Conservation (phyloP, 352 stramenopile genomes). For the Phytophthora niederhauseri region DNA sequence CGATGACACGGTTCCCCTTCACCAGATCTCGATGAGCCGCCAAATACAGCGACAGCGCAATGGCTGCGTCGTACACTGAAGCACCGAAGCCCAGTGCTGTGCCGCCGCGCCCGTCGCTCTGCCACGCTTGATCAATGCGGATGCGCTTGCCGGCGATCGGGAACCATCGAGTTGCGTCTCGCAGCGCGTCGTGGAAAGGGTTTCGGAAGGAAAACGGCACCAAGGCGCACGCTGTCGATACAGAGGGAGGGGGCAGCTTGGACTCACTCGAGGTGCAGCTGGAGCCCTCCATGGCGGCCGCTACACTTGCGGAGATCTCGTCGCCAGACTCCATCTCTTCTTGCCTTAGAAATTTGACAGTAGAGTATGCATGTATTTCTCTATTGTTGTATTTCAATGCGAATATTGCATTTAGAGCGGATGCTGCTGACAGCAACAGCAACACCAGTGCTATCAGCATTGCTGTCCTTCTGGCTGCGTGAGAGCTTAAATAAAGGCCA, state of each 20-base stretch:
- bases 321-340: constrained; percentile 13
- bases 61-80: constrained; percentile 82
- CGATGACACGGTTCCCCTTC: constrained; percentile 60
- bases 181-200: constrained; percentile 77
- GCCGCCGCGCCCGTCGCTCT: constrained; percentile 72
- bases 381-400: constrained; percentile 36
- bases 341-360: constrained; percentile 11
- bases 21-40: constrained; percentile 59
- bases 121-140: constrained; percentile 79
- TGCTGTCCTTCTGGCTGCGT: too few species aligned
- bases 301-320: constrained; percentile 11
- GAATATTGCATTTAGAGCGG: constrained; percentile 28
- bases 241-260: constrained; percentile 4
- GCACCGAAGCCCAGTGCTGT: constrained; percentile 79
- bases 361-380: constrained; percentile 11
- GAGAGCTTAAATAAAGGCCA: too few species aligned
- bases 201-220: constrained; percentile 79
- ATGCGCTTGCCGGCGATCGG: constrained; percentile 64
- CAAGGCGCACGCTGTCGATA: constrained; percentile 35
- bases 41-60: constrained; percentile 83
- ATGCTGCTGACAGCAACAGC: not conserved
- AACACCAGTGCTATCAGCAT: too few species aligned
- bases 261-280: constrained; percentile 2
- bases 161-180: constrained; percentile 67
- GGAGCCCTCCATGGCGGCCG: constrained; percentile 22